Evolutionary conservation across 2,329 filamentous ascomycete species (phyloP).

Genomic region (Colletotrichum ledebouriae): DNA sequence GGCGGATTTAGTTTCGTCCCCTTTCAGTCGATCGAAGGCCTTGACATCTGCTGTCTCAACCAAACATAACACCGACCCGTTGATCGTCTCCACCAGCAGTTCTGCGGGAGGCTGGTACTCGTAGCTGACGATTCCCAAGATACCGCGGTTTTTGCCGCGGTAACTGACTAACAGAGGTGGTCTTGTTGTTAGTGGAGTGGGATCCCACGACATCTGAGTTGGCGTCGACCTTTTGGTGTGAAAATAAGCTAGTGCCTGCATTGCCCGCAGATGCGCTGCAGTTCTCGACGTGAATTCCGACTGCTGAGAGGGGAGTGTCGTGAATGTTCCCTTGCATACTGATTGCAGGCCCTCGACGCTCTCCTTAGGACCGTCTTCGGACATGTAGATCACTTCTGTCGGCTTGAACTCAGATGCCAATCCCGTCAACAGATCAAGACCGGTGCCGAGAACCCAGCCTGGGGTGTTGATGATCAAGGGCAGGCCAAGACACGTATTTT

Average conservation of each 20-base stretch:
- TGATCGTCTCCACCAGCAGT: slow-evolving; percentile 74
- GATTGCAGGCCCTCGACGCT: slow-evolving; percentile 66
- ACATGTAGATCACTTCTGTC: slow-evolving; percentile 77
- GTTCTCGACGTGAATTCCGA: slow-evolving; percentile 70
- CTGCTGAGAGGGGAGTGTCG: slow-evolving; percentile 70
- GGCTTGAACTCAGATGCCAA: slow-evolving; percentile 68
- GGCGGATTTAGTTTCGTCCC: slow-evolving; percentile 16
- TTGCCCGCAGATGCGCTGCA: slow-evolving; percentile 74
- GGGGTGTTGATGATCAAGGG: slow-evolving; percentile 81
- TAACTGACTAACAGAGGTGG: slow-evolving; percentile 75
- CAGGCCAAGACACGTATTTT: slow-evolving; percentile 53
- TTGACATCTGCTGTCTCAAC: slow-evolving; percentile 69
- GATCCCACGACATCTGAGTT: slow-evolving; percentile 60
- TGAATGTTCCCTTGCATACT: slow-evolving; percentile 59
- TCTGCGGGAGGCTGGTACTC: slow-evolving; percentile 72
- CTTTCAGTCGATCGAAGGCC: slow-evolving; percentile 59
- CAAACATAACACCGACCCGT: slow-evolving; percentile 78
- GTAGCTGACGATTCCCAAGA: slow-evolving; percentile 77
- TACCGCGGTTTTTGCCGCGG: slow-evolving; percentile 60
- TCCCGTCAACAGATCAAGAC: slow-evolving; percentile 73
- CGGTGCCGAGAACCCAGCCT: slow-evolving; percentile 80
- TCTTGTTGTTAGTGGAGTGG: slow-evolving; percentile 66
- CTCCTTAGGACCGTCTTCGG: slow-evolving; percentile 70
- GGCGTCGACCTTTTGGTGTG: slow-evolving; percentile 58
- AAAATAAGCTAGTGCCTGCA: slow-evolving; percentile 87